These are phyloP conservation scores for Sequoia sempervirens DNA, from an alignment of 75 land plant genomes.

Conservation along the genomic window DNA sequence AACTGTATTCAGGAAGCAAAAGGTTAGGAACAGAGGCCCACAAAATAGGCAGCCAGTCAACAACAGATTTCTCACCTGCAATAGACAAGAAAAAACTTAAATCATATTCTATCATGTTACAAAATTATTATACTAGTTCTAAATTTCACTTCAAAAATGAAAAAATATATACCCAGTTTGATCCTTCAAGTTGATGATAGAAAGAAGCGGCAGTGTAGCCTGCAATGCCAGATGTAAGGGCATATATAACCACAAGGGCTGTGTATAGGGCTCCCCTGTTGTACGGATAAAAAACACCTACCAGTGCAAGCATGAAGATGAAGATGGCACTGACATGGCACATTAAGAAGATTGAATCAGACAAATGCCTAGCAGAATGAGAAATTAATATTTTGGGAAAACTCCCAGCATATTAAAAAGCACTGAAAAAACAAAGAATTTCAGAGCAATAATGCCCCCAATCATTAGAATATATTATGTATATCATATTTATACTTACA, in stretches of 20 bases:
- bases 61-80: conserved; percentile 47
- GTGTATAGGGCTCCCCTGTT: conserved; percentile 59
- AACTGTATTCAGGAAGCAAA: conserved; percentile 59
- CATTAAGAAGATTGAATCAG: background rate
- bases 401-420: background rate
- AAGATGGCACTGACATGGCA: conserved; percentile 22
- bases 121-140: background rate
- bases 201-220: conserved; percentile 45
- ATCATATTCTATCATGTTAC: background rate
- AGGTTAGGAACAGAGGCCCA: conserved; percentile 53
- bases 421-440: background rate
- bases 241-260: conserved; percentile 58
- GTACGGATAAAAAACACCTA: conserved; percentile 65
- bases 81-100: conserved; percentile 1
- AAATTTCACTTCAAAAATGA: background rate
- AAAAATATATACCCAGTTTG: conserved; percentile 31
- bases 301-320: conserved; percentile 48
- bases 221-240: conserved; percentile 58
- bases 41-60: conserved; percentile 65
- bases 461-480: background rate
- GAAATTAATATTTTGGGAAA: background rate
- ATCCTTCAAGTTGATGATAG: conserved; percentile 46
- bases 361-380: background rate
- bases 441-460: background rate
- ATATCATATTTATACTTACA: conserved; percentile 31